Conservation (phyloP, 345 rosid species). For the Nephelium lappaceum region DNA sequence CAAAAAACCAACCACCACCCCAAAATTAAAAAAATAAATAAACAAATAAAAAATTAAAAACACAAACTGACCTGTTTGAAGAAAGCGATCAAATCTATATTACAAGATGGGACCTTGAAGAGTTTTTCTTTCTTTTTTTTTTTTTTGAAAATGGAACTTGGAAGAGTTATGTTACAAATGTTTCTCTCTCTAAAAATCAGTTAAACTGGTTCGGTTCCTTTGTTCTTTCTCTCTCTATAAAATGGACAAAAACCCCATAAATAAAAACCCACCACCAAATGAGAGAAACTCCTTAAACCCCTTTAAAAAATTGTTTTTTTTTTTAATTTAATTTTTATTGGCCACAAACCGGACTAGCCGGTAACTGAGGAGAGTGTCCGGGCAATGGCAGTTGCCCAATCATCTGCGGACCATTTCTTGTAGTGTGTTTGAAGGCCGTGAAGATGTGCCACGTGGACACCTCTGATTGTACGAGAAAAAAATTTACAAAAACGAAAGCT, state of each 20-base stretch:
- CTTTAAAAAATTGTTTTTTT: conserved; percentile 12
- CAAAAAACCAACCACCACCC: not conserved
- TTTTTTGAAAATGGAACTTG: too few relatives aligned
- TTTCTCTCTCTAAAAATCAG: conserved; percentile 11
- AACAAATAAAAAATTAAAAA: not conserved
- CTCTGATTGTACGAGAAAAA: conserved; percentile 15
- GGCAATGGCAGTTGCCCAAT: conserved; percentile 41
- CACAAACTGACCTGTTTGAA: conserved; percentile 29
- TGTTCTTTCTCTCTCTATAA: not conserved
- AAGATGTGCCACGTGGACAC: conserved; percentile 53
- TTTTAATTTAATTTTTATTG: conserved; percentile 9
- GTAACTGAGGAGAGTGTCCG: conserved; percentile 29
- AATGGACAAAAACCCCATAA: conserved; percentile 11
- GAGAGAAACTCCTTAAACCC: conserved; percentile 56
- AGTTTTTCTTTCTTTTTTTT: too few relatives aligned
- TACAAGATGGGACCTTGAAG: not conserved
- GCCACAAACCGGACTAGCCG: conserved; percentile 48
- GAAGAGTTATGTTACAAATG: not conserved
- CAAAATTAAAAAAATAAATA: too few relatives aligned
- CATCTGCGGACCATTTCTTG: conserved; percentile 41
- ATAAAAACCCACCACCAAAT: conserved; percentile 6
- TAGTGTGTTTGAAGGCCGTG: not conserved
- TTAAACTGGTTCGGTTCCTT: not conserved
- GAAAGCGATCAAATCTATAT: conserved; percentile 19
- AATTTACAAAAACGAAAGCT: conserved; percentile 3